Base-by-base conservation (phyloP, 371 early-diverging fungal genomes). In the Mortierella sp. region DNA sequence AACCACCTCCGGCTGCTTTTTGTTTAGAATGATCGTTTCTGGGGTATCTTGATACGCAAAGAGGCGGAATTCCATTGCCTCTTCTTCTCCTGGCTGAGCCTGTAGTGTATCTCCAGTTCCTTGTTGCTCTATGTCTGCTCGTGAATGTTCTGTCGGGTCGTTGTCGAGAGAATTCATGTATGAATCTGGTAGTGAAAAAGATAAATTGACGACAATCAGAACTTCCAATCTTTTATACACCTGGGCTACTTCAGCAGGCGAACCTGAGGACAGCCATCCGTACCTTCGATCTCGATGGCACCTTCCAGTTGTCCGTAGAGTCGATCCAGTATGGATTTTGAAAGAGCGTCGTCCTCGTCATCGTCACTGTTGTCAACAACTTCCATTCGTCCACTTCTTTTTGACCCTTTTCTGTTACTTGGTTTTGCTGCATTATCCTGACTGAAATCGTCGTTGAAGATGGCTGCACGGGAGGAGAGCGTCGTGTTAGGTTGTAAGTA, bases 1-100 rank as follows among this genome's bases (percentile, higher is more conserved):
- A 0, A 69, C 24, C 4, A 50, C 43, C 26, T 56, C 53, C 5
- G 61, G 57, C 17, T 59, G 52, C 6, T 56, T 56, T 21, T 27
- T 28, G 27, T 19, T 26, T 19, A 70, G 21, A 12, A 49, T 15
- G 19, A 69, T 49, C 2, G 51, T 15, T 50, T 65, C 57, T 39
- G 76, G 70, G 42, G 64, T 50, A 60, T 76, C 70, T 21, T 76
- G 65, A 21, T 61, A 49, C 4, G 76, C 64, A 44, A 76, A 76
- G 14, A 76, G 41, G 3, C 76, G 64, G n/a, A 76, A 76, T 43
- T 76, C 70, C 69, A 76, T 60, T 9, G 37, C 64, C 1, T 61
- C 57, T 3, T 48, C 56, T 34, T 66, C 47, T 21, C 47, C 50
- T n/a, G n/a, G n/a, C n/a, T n/a, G n/a, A n/a, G n/a, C n/a, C n/a